Evolutionary conservation across 106 monocot genomes (phyloP).

Genomic region (Chionographis japonica): DNA sequence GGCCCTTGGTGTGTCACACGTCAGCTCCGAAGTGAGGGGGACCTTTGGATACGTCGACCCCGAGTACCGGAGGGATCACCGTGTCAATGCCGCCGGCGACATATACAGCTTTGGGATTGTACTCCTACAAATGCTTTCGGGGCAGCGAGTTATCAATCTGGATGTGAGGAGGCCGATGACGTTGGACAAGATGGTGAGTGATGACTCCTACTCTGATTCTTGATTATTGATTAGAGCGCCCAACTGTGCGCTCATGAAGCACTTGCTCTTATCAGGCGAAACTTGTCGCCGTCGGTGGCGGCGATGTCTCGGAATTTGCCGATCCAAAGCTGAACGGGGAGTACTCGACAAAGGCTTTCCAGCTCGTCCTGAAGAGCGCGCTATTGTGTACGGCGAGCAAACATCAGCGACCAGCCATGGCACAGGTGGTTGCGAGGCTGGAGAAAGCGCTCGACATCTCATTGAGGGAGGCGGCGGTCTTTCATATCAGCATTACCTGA

Average conservation of each 20-base stretch:
- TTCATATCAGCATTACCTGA: constrained; percentile 14
- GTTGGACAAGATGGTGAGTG: constrained; percentile 35
- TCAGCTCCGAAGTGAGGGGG: constrained; percentile 55
- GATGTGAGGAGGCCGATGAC: constrained; percentile 31
- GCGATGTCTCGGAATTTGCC: constrained; percentile 30
- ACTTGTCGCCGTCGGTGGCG: constrained; percentile 13
- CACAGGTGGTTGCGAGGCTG: constrained; percentile 27
- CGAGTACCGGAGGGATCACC: constrained; percentile 44
- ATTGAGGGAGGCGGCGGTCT: not conserved
- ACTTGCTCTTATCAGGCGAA: constrained; percentile 23
- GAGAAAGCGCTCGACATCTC: constrained; percentile 44
- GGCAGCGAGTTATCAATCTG: constrained; percentile 34
- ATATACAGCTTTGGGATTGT: constrained; percentile 60
- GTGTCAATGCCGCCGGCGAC: constrained; percentile 44
- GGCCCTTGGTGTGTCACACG: constrained; percentile 34
- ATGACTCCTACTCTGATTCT: not conserved
- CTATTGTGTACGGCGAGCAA: constrained; percentile 38
- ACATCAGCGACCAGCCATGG: constrained; percentile 39
- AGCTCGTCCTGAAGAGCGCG: constrained; percentile 32
- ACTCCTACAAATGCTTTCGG: constrained; percentile 46
- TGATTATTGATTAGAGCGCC: not conserved
- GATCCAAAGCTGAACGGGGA: constrained; percentile 39
- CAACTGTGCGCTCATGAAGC: not conserved
- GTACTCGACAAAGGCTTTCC: constrained; percentile 40
- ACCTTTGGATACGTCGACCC: constrained; percentile 54